A percentile compares a stretch with the other conserved stretches of the same genome.
These are phyloP conservation scores for Vitis labrusca DNA, from an alignment of 164 flowering plant species.

Conservation along the genomic window DNA sequence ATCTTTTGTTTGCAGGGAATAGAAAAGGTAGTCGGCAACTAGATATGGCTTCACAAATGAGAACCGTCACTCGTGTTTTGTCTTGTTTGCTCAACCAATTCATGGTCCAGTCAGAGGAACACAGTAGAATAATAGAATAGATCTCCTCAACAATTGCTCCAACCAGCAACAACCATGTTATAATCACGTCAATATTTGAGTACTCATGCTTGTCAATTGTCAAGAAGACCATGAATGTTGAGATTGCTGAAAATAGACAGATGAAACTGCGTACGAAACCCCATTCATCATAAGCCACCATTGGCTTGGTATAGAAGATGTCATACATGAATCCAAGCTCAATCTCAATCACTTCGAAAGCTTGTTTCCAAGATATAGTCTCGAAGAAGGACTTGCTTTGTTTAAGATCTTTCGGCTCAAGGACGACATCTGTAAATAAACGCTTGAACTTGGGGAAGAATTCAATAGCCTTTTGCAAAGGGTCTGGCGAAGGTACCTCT, in stretches of 20 bases:
- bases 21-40: too few relatives aligned
- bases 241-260: neutral
- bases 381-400: conserved; percentile 14
- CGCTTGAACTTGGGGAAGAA: conserved; percentile 19
- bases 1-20: neutral
- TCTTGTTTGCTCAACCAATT: neutral
- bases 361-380: neutral
- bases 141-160: conserved; percentile 19
- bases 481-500: too few relatives aligned
- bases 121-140: neutral
- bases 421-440: conserved; percentile 26
- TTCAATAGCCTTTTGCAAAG: neutral
- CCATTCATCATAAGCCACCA: too few relatives aligned
- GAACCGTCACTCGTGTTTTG: too few relatives aligned
- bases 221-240: conserved; percentile 1
- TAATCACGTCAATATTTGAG: conserved; percentile 1
- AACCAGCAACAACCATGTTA: conserved; percentile 16
- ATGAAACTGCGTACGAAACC: too few relatives aligned
- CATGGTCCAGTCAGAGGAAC: conserved; percentile 21
- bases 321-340: conserved; percentile 24
- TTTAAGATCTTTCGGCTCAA: conserved; percentile 22
- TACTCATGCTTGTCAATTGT: neutral
- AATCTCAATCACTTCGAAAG: conserved; percentile 27
- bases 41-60: too few relatives aligned
- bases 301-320: too few relatives aligned